A percentile compares a stretch with the other conserved stretches of the same genome.
phyloP scores from a whole-genome alignment of 1,284 basidiomycete genomes.

The Phellinidium pouzarii region DNA sequence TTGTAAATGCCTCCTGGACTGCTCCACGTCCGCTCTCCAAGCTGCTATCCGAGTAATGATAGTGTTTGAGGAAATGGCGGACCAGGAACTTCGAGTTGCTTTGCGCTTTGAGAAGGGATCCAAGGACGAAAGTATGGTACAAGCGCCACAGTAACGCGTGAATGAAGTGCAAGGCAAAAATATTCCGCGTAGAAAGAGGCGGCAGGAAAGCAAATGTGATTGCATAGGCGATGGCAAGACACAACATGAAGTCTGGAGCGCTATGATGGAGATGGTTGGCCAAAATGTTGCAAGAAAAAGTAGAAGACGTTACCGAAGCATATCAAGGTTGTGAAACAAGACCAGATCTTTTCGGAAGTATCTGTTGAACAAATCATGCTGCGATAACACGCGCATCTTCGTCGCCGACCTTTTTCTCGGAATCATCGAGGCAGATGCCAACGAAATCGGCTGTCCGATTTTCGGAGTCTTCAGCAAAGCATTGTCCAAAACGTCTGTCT shows the following conservation, averaged over 20 bases:
- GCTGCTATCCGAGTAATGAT: constrained; percentile 61
- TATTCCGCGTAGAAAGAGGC: constrained; percentile 34
- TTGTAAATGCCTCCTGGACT: constrained; percentile 85
- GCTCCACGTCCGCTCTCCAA: constrained; percentile 58
- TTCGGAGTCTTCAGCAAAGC: constrained; percentile 12
- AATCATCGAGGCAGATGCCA: background rate
- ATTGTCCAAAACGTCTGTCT: constrained; percentile 30
- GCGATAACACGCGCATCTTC: constrained; percentile 38
- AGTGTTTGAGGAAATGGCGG: constrained; percentile 89
- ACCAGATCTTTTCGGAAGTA: constrained; percentile 90
- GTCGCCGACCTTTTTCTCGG: background rate
- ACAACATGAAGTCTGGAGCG: constrained; percentile 61
- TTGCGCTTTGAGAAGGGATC: constrained; percentile 78
- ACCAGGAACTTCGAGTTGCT: constrained; percentile 86
- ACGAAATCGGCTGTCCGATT: constrained; percentile 21
- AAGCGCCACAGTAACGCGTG: constrained; percentile 85
- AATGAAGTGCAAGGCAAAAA: constrained; percentile 62
- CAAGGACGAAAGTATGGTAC: constrained; percentile 88
- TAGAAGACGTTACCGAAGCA: constrained; percentile 54
- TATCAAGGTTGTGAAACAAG: constrained; percentile 76
- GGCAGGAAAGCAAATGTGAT: constrained; percentile 41
- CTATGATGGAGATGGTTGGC: constrained; percentile 29
- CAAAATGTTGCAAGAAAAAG: background rate
- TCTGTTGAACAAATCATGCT: constrained; percentile 85
- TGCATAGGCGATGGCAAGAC: constrained; percentile 53